A percentile compares a stretch with the other conserved stretches of the same genome.
These are phyloP conservation scores for Mortierella sp. DNA, from an alignment of 371 early-diverging fungal genomes.

Conservation along the genomic window DNA sequence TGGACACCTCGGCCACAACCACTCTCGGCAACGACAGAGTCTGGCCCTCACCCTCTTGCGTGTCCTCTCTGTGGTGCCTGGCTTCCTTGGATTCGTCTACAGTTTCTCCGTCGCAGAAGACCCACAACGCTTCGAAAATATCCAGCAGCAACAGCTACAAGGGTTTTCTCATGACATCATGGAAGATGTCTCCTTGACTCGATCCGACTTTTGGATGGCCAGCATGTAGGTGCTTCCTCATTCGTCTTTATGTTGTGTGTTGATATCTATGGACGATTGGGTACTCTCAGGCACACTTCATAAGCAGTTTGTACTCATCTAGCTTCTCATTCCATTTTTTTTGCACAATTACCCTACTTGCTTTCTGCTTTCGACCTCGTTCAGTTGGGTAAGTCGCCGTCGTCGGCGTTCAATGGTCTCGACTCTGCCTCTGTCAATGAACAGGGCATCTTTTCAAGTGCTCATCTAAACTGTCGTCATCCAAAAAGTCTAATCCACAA, in stretches of 20 bases:
- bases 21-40: conserved; percentile 34
- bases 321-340: background rate
- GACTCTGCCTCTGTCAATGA: background rate
- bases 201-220: conserved; percentile 68
- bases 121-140: conserved; percentile 1
- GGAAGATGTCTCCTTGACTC: conserved; percentile 18
- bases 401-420: background rate
- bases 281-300: background rate
- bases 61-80: conserved; percentile 35
- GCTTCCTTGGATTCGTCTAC: conserved; percentile 40
- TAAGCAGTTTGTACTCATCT: background rate
- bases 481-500: conserved; percentile 16
- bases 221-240: conserved; percentile 62
- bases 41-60: conserved; percentile 35
- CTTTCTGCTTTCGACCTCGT: background rate
- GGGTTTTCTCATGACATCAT: background rate
- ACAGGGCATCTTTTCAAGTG: background rate
- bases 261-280: too few species aligned
- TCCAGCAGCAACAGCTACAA: conserved; percentile 16
- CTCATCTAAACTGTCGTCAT: conserved; percentile 13
- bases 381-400: conserved; percentile 1
- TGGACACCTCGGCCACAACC: conserved; percentile 41
- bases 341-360: background rate
- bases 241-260: background rate
- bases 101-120: conserved; percentile 31